Evolutionary conservation across 495 filamentous ascomycete genomes (phyloP), one percentile per base, ranked within the genome.

Genomic region (Neohortaea acidophila): DNA sequence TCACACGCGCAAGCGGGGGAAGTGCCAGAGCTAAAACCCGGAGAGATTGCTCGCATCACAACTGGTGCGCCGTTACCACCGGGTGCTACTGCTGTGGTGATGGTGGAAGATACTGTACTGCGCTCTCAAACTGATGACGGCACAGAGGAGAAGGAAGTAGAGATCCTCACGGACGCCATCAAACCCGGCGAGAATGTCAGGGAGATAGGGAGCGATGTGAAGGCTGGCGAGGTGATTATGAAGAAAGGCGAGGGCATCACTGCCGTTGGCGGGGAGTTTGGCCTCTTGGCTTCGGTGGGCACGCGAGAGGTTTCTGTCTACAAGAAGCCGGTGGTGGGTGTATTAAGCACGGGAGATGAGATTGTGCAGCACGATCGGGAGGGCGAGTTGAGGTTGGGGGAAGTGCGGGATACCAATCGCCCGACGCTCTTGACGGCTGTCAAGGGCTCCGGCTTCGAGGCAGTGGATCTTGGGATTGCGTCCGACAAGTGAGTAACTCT

Each of bases 281-380:
- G 89, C 2, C 56, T 94, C 2, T 65, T 97, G 2, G 84, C 85
- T 12, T 82, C 84, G 2, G 82, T 91, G 3, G 89, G 91, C 1
- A 73, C 71, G 10, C 56, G 60, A 5, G 70, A 79, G 35, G 80
- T 94, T n/a, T 60, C 64, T 10, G 69, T 84, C 10, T 94, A 81
- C 62, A 67, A 66, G 32, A 77, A 75, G 40, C 89, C 86, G 2
- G 61, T 78, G 1, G 67, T 97, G 4, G 91, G 85, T 14, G 77
- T 97, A 1, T 59, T 97, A 12, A 94, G 87, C 39, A 97, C 91
- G 2, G 89, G 89, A 2, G 89, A 96, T 52, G 89, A 96, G 57
- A 79, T 97, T 26, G 81, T 94, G 0, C 67, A 75, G 37, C 79
- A 87, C 50, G 67, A 79, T 35, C 64, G 72, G 38, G 69, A 70